Percentiles rank a stretch among this genome's conserved stretches.
Conservation (phyloP, 2,329 filamentous ascomycete species). For the Fusarium globosum region DNA sequence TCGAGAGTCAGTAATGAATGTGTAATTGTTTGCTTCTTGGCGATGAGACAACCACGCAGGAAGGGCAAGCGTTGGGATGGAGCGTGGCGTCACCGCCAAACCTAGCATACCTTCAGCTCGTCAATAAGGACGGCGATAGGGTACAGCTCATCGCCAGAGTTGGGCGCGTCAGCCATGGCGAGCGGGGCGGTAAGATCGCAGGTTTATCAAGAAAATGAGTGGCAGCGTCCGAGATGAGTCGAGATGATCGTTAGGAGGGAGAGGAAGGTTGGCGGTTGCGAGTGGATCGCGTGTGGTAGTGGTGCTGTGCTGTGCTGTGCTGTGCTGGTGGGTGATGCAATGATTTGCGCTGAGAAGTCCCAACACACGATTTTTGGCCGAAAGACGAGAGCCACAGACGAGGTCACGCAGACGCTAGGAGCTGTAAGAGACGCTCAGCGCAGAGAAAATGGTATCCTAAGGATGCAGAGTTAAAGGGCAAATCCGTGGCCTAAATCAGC, state of each 20-base stretch:
- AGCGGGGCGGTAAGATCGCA: conserved; percentile 50
- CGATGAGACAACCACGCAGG: conserved; percentile 25
- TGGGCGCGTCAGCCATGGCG: conserved; percentile 89
- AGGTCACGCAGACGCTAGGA: conserved; percentile 11
- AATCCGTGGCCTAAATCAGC: conserved; percentile 37
- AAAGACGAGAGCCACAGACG: conserved; percentile 28
- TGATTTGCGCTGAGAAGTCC: conserved; percentile 48
- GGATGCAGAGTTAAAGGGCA: conserved; percentile 27
- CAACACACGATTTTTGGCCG: conserved; percentile 46
- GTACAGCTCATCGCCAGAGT: conserved; percentile 98
- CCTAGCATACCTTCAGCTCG: conserved; percentile 86
- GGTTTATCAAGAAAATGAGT: conserved; percentile 42
- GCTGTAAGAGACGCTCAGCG: conserved; percentile 27
- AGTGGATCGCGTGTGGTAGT: conserved; percentile 46
- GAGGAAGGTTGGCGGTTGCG: conserved; percentile 40
- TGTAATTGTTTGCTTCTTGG: conserved; percentile 38
- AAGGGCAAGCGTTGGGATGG: conserved; percentile 16
- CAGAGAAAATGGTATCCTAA: conserved; percentile 19
- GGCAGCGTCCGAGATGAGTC: conserved; percentile 34
- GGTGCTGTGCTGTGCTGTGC: conserved; percentile 14
- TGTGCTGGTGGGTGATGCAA: conserved; percentile 46
- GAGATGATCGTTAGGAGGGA: conserved; percentile 37
- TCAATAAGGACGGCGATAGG: conserved; percentile 99
- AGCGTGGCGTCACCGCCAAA: conserved; percentile 47
- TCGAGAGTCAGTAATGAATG: conserved; percentile 34